A percentile compares a stretch with the other conserved stretches of the same genome.
phyloP scores from a whole-genome alignment of 768 basidiomycete genomes.

The Chalciporus sphaerocephalus region DNA sequence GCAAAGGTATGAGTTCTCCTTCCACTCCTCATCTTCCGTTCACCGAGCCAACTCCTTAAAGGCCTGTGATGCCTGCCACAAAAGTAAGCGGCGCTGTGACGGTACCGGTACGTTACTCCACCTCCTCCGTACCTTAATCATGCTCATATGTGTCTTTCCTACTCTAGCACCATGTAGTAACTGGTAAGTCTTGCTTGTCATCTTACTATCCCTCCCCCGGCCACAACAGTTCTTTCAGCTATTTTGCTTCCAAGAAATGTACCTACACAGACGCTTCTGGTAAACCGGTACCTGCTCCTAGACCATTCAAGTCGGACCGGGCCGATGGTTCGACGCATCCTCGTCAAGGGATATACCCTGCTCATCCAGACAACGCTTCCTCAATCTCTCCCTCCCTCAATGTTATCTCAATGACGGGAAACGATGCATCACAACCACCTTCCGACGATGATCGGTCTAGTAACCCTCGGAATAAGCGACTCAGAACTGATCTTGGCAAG shows the following conservation, averaged over 20 bases:
- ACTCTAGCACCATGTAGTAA: constrained; percentile 72
- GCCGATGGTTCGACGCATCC: constrained; percentile 25
- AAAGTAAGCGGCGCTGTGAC: constrained; percentile 80
- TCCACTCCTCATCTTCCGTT: neutral
- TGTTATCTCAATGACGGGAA: constrained; percentile 7
- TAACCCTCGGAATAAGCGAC: constrained; percentile 48
- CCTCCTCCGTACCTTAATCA: constrained; percentile 2
- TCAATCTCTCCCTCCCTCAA: constrained; percentile 14
- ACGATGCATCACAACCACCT: constrained; percentile 18
- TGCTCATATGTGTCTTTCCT: constrained; percentile 6
- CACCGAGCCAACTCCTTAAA: constrained; percentile 19
- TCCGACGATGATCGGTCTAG: constrained; percentile 40
- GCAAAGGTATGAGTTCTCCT: constrained; percentile 39
- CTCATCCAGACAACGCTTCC: constrained; percentile 13
- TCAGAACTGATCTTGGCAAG: constrained; percentile 39
- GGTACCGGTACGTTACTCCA: constrained; percentile 56
- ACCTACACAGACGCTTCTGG: constrained; percentile 78
- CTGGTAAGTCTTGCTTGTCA: constrained; percentile 45
- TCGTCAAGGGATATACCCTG: constrained; percentile 16
- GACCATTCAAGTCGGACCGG: constrained; percentile 44
- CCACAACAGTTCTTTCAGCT: constrained; percentile 40
- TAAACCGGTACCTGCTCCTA: constrained; percentile 72
- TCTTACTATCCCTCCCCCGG: neutral
- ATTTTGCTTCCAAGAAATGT: constrained; percentile 77
- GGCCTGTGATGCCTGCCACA: constrained; percentile 82